Conservation (phyloP, 306 rosid genomes). For the Cicer judaicum region DNA sequence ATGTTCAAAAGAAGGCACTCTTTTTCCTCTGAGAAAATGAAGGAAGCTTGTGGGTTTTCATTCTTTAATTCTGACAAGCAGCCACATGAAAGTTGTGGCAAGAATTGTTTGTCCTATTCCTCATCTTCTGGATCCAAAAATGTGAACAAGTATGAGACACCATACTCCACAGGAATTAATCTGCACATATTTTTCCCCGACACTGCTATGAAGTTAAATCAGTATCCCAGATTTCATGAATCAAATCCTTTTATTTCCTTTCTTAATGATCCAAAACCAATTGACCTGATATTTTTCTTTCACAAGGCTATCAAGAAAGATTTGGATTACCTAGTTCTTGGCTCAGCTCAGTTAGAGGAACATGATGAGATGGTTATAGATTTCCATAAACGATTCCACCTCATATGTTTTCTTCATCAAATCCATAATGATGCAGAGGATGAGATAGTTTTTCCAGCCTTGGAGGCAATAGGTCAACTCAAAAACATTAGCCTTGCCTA, state of each 20-base stretch:
- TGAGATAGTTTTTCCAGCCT: conserved; percentile 91
- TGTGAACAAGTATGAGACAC: conserved; percentile 54
- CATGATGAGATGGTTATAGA: conserved; percentile 61
- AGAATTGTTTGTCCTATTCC: conserved; percentile 48
- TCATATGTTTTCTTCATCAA: conserved; percentile 71
- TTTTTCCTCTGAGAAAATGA: conserved; percentile 52
- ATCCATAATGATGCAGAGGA: conserved; percentile 94
- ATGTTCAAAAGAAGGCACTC: conserved; percentile 70
- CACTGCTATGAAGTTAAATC: conserved; percentile 55
- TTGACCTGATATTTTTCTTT: conserved; percentile 79
- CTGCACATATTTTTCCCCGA: conserved; percentile 70
- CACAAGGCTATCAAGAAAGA: conserved; percentile 96
- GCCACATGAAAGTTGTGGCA: conserved; percentile 47
- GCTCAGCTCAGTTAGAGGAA: conserved; percentile 75
- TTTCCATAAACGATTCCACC: conserved; percentile 65
- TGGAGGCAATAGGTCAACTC: conserved; percentile 76
- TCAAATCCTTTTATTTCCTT: conserved; percentile 48
- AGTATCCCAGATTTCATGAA: conserved; percentile 49
- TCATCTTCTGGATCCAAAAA: conserved; percentile 54
- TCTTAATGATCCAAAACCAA: conserved; percentile 69
- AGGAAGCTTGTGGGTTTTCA: conserved; percentile 58
- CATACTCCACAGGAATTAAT: conserved; percentile 73
- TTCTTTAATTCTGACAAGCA: conserved; percentile 49
- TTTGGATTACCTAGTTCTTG: conserved; percentile 78
- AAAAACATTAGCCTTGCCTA: conserved; percentile 88